Evolutionary conservation across 345 rosid genomes (phyloP), one percentile per base, ranked within the genome.

Genomic region (Euphorbia tirucalli): DNA sequence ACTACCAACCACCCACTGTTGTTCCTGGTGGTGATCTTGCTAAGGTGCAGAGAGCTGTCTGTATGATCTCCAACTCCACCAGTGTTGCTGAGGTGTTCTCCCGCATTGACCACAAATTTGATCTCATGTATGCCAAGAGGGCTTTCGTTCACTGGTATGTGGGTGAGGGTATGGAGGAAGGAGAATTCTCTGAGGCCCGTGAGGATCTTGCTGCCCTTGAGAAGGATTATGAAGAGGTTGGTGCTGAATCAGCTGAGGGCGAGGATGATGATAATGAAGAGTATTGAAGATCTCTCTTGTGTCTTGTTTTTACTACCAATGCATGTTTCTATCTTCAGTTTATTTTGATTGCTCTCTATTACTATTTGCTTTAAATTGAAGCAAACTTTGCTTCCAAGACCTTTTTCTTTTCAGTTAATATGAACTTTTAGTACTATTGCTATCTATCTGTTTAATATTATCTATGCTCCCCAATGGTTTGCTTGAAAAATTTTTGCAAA

Each of bases 161-260:
- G 21, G 78, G 78, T 41, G 78, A 75, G 70, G 78, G 78, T 19
- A 75, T 75, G 78, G 78, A 75, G 74, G 78, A 75, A 56, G 78
- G 78, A 10, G 78, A 75, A 27, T 75, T 75, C 69, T 75, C 78
- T 2, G 78, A 75, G 74, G 78, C 78, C 11, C 78, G 78, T 18
- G 78, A 75, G 66, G 78, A 75, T 75, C 78, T 75, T 11, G 78
- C 78, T n/a, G 78, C 78, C 1, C 78, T 75, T 25, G 78, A 75
- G 70, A 75, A 75, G 74, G 78, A 75, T 35, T 75, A 75, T 16
- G 78, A 75, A 31, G 78, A 75, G 30, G 78, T 75, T 2, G 78
- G 78, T 7, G 70, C 66, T 64, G 78, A 75, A 63, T 69, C 78
- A 11, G 70, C 32, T 56, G 78, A 70, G 66, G 78, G 78, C 3